These are phyloP conservation scores for Metschnikowia sp. DNA, from an alignment of 805 yeast genomes.

Conservation along the genomic window DNA sequence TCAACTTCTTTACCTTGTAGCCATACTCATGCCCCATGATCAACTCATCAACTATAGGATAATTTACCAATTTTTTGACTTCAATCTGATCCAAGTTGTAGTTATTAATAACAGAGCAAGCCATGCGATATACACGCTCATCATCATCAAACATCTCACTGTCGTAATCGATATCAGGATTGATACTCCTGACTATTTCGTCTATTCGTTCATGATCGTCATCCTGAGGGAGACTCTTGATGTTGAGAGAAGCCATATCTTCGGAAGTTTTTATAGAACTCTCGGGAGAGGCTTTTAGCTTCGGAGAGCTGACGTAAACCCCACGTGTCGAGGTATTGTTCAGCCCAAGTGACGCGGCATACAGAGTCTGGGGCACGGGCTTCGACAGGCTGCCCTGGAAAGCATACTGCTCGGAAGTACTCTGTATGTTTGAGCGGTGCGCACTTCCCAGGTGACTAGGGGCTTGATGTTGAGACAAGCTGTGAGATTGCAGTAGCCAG, in stretches of 20 bases:
- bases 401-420: slow-evolving; percentile 29
- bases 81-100: slow-evolving; percentile 28
- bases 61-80: slow-evolving; percentile 34
- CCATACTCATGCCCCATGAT: slow-evolving; percentile 40
- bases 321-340: slow-evolving; percentile 33
- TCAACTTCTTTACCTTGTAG: slow-evolving; percentile 37
- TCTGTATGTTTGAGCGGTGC: slow-evolving; percentile 15
- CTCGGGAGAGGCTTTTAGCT: slow-evolving; percentile 22
- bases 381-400: slow-evolving; percentile 8
- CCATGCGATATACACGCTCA: slow-evolving; percentile 32
- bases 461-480: slow-evolving; percentile 6
- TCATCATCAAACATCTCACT: slow-evolving; percentile 37
- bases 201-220: slow-evolving; percentile 15
- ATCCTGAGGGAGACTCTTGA: neutral
- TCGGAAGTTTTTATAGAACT: slow-evolving; percentile 7
- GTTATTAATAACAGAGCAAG: slow-evolving; percentile 22
- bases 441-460: neutral
- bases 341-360: slow-evolving; percentile 28
- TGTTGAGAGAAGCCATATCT: slow-evolving; percentile 5
- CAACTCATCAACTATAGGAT: slow-evolving; percentile 43
- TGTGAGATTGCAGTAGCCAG: slow-evolving; percentile 53
- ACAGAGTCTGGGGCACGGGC: slow-evolving; percentile 9
- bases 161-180: slow-evolving; percentile 27
- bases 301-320: slow-evolving; percentile 28
- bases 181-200: slow-evolving; percentile 20